phyloP scores from a whole-genome alignment of 441 rosid species.

The Jatropha podagrica region DNA sequence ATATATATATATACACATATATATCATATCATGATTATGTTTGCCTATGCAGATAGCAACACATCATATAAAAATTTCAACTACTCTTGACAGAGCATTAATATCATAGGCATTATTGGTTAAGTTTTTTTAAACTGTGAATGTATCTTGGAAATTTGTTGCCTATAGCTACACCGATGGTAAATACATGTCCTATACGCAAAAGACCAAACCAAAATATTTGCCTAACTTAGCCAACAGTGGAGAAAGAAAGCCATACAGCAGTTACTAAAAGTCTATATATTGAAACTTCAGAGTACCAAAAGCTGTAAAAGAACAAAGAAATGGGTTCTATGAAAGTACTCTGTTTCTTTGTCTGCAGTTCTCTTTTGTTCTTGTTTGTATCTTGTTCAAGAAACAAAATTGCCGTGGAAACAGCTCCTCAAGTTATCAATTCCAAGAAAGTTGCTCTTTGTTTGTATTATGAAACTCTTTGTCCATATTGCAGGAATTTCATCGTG shows the following conservation, averaged over 20 bases:
- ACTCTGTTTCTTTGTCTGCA: not conserved
- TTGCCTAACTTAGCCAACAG: too few species aligned
- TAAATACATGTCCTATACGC: too few species aligned
- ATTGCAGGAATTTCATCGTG: constrained; percentile 9
- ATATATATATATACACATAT: too few species aligned
- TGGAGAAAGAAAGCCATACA: not conserved
- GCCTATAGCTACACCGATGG: too few species aligned
- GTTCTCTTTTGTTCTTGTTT: not conserved
- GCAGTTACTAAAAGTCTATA: not conserved
- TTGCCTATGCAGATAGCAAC: not conserved
- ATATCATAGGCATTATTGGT: not conserved
- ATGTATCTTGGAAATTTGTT: too few species aligned
- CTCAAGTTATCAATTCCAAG: not conserved
- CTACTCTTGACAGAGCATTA: not conserved
- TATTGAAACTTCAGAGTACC: not conserved
- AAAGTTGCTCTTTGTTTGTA: constrained; percentile 13
- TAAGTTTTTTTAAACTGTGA: not conserved
- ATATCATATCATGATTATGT: not conserved
- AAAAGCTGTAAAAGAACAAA: not conserved
- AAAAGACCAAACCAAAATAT: too few species aligned
- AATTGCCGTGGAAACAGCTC: not conserved
- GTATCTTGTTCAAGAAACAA: not conserved
- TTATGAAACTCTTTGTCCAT: constrained; percentile 17
- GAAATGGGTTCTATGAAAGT: not conserved
- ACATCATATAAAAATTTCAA: not conserved